A percentile compares a stretch with the other conserved stretches of the same genome.
Conservation (phyloP, 202 grass and related monocot genomes). For the Musa balbisiana region DNA sequence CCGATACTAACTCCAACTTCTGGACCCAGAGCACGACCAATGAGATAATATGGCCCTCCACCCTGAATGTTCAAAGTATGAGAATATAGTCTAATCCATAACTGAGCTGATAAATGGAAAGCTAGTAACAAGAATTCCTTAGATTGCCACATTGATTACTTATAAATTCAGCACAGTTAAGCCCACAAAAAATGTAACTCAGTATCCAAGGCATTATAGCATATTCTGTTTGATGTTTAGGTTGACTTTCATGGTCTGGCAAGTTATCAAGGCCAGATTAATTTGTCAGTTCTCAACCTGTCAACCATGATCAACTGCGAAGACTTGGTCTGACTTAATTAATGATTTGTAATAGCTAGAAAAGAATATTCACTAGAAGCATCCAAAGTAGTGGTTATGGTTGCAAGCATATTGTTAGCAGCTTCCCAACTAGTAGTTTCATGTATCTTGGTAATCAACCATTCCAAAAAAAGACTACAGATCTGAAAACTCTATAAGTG, state of each 20-base stretch:
- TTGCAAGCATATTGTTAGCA: background rate
- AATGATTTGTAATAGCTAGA: background rate
- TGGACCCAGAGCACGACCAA: slow-evolving; percentile 90
- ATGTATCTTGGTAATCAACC: background rate
- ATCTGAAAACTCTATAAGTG: too few species aligned
- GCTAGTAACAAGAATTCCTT: background rate
- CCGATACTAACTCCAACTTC: slow-evolving; percentile 99
- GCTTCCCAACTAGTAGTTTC: background rate
- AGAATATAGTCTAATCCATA: background rate
- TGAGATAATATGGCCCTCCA: slow-evolving; percentile 98
- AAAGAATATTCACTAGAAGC: background rate
- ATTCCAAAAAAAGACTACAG: background rate
- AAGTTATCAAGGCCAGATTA: background rate
- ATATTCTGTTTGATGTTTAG: background rate
- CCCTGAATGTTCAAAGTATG: slow-evolving; percentile 42
- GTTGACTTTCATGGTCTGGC: background rate
- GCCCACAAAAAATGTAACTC: background rate
- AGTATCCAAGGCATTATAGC: background rate
- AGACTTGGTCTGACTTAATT: background rate
- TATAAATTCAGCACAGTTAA: background rate
- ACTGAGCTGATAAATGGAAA: background rate
- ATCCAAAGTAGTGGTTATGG: background rate
- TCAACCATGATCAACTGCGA: background rate
- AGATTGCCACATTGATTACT: background rate
- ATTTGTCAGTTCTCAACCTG: background rate